Base-by-base conservation (phyloP, 2,329 filamentous ascomycete genomes). In the Aschersonia sp. region DNA sequence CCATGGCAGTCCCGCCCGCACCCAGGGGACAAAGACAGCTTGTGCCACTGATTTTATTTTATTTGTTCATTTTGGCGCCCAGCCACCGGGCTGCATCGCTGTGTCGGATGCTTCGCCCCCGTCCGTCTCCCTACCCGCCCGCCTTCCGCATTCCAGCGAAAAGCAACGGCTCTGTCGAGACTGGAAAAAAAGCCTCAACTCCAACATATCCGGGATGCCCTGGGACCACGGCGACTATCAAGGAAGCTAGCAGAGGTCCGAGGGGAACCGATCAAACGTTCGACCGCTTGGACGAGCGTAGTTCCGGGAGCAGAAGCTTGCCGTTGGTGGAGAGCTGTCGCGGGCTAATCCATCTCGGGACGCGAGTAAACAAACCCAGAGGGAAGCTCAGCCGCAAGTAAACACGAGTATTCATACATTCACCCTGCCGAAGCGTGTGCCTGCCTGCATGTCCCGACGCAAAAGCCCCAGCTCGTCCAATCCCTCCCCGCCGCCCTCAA, bases 401-500 rank as follows among this genome's bases (percentile, higher is more conserved):
- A 31, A 6, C 52, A 57, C 48, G 49, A 49, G 47, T 43, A 46
- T 50, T 50, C 22, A 57, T 57, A 56, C 49, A 51, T 41, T 52
- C 55, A 53, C 58, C 55, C 57, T 59, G 49, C 52, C 50, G 40
- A n/a, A 14, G 7, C 40, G 9, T 42, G 5, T 4, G 7, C 40
- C 40, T 22, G 11, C 11, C 40, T 12, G 8, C 49, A 42, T 35
- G 43, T n/a, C 50, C 49, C 33, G 32, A 35, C 29, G 45, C 47
- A 47, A 49, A 46, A 45, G 48, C 48, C 49, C 42, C 39, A 42
- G 46, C 40, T 53, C 44, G 49, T 58, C 58, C 57, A 55, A 60
- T 58, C 59, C 40, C 6, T 43, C 29, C 29, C 22, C 6, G 30
- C 42, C 56, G 51, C 53, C 56, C 62, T 66, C 64, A 67, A 66